Conservation (phyloP, 768 basidiomycete genomes). For the Phlebiopsis flavidoalba region DNA sequence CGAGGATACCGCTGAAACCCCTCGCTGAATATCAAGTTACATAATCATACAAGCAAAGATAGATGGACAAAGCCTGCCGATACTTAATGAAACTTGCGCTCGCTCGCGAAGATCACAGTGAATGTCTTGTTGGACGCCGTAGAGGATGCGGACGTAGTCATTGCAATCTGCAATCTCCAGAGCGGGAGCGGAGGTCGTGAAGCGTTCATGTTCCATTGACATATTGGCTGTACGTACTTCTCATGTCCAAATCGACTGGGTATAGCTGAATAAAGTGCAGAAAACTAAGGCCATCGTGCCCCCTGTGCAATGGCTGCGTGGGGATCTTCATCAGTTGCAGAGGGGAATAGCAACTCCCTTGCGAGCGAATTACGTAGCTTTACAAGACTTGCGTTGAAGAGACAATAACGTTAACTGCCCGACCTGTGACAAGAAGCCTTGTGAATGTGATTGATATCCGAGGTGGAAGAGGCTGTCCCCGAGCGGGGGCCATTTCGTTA, state of each 20-base stretch:
- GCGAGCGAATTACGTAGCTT: conserved; percentile 50
- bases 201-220: conserved; percentile 67
- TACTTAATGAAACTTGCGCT: conserved; percentile 24
- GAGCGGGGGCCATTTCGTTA: not conserved
- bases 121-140: conserved; percentile 32
- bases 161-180: conserved; percentile 63
- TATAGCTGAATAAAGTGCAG: conserved; percentile 26
- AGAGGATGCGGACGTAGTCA: conserved; percentile 54
- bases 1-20: conserved; percentile 5
- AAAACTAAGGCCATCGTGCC: conserved; percentile 63
- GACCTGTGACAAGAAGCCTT: conserved; percentile 24
- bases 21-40: conserved; percentile 16
- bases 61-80: conserved; percentile 19
- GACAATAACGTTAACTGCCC: conserved; percentile 42
- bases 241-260: not conserved
- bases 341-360: conserved; percentile 43
- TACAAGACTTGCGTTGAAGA: conserved; percentile 45
- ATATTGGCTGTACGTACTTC: conserved; percentile 53
- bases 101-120: conserved; percentile 23
- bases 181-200: conserved; percentile 63
- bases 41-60: conserved; percentile 28
- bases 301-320: conserved; percentile 65
- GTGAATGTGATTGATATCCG: conserved; percentile 21
- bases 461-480: conserved; percentile 6
- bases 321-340: conserved; percentile 49